phyloP scores from a whole-genome alignment of 108 stramenopile genomes.

The Discostella stelligeroides region DNA sequence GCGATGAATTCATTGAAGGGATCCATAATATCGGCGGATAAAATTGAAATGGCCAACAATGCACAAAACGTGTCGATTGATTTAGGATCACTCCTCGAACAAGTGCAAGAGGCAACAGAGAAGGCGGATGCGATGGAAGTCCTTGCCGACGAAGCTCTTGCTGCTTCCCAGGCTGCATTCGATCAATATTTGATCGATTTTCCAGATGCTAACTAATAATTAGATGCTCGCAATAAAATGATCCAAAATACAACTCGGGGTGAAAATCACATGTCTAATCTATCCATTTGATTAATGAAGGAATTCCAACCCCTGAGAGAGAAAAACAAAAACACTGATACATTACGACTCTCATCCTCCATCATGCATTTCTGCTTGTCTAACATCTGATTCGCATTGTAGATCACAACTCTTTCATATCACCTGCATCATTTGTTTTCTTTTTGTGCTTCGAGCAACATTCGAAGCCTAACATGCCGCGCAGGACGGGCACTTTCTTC shows the following conservation, averaged over 20 bases:
- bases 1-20: constrained; percentile 15
- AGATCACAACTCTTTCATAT: neutral
- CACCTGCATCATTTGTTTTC: neutral
- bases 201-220: constrained; percentile 40
- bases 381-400: neutral
- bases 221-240: too few relatives aligned
- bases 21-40: constrained; percentile 41
- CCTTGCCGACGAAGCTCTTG: constrained; percentile 59
- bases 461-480: constrained; percentile 43
- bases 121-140: constrained; percentile 59
- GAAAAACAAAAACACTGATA: neutral
- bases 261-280: too few relatives aligned
- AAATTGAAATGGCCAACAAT: constrained; percentile 48
- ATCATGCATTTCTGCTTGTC: neutral
- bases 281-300: too few relatives aligned
- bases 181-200: constrained; percentile 65
- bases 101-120: constrained; percentile 42
- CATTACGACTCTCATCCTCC: neutral
- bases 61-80: constrained; percentile 55
- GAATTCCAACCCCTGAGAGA: too few relatives aligned
- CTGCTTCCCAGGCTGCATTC: constrained; percentile 47
- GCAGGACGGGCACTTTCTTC: constrained; percentile 39
- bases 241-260: too few relatives aligned
- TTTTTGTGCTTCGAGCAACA: constrained; percentile 8
- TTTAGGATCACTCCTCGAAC: constrained; percentile 41